A percentile compares a stretch with the other conserved stretches of the same genome.
Evolutionary conservation across 2,329 filamentous ascomycete species (phyloP).

Genomic region (Xylariaceae sp.): DNA sequence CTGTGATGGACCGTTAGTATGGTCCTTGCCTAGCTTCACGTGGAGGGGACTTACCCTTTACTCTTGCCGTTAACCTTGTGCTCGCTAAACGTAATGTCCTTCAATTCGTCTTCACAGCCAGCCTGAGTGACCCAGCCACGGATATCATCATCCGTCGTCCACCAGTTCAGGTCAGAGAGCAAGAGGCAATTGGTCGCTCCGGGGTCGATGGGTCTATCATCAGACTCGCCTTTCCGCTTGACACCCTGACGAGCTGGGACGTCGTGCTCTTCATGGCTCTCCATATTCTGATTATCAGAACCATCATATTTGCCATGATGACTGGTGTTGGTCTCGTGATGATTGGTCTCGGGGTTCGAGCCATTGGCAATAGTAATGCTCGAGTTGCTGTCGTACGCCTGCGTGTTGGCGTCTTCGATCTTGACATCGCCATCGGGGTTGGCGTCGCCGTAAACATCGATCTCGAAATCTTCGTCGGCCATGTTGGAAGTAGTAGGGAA

Average conservation of each 20-base stretch:
- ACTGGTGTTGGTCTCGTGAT: conserved; percentile 29
- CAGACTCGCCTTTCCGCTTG: conserved; percentile 57
- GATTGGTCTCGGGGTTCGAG: conserved; percentile 26
- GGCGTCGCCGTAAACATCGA: conserved; percentile 65
- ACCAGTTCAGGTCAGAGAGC: conserved; percentile 91
- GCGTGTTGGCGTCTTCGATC: conserved; percentile 35
- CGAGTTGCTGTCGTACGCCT: conserved; percentile 36
- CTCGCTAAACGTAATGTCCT: conserved; percentile 93
- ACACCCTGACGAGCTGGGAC: conserved; percentile 46
- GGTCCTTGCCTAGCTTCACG: not conserved
- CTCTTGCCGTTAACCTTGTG: conserved; percentile 99
- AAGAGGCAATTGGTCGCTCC: conserved; percentile 66
- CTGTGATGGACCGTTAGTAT: conserved; percentile 34
- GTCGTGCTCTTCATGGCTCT: conserved; percentile 31
- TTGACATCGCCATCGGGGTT: conserved; percentile 40
- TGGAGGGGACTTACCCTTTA: conserved; percentile 66
- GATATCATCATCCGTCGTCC: conserved; percentile 93
- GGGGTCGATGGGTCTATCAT: conserved; percentile 54
- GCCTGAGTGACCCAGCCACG: conserved; percentile 78
- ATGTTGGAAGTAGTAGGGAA: conserved; percentile 38
- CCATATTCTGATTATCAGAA: conserved; percentile 31
- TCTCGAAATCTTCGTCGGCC: conserved; percentile 68
- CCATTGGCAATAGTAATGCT: conserved; percentile 39
- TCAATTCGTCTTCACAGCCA: conserved; percentile 76
- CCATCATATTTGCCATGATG: conserved; percentile 40